Evolutionary conservation across 2,329 filamentous ascomycete species (phyloP), one percentile per base, ranked within the genome.

Genomic region (Huntiella decipiens): DNA sequence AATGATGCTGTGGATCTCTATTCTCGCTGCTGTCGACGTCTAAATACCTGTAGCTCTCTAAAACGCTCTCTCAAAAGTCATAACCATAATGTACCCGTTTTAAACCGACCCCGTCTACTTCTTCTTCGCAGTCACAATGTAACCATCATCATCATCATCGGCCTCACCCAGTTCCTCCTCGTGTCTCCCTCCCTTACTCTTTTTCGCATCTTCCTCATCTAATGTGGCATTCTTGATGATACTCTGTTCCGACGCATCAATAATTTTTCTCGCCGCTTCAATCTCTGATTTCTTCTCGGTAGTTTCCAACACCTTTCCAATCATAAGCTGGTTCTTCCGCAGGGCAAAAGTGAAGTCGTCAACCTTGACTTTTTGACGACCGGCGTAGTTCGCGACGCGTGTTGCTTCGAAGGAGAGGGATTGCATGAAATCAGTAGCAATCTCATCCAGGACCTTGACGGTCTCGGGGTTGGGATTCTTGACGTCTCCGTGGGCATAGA

Each of bases 261-360:
- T 74, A 44, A 77, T 74, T 65, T 87, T 86, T 51, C 86, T 70
- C 44, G 83, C 81, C 56, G 81, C 75, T 59, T 91, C 91, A 51
- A 96, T 77, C 57, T 86, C 78, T 58, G 79, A 79, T 54, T 92
- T 85, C 68, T 88, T 87, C 61, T 84, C 81, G 53, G 94, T 73
- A 57, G 93, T 75, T 64, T 94, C 86, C 58, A 84, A 77, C 46
- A 96, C 86, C 56, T 88, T 78, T 42, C 91, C 91, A 38, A 96
- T 68, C 59, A 93, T 92, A 49, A 74, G 68, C 6, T 82, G 79
- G 56, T 96, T 92, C 52, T 82, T 76, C 31, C 91, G 75, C 54
- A 96, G 74, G 35, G 86, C 85, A 62, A 93, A 98, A 57, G 92
- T 86, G 65, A 98, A 94, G 62, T 98, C 91, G 57, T 95, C 88